phyloP scores from a whole-genome alignment of 176 grass and related monocot species.

The Juncus effusus region DNA sequence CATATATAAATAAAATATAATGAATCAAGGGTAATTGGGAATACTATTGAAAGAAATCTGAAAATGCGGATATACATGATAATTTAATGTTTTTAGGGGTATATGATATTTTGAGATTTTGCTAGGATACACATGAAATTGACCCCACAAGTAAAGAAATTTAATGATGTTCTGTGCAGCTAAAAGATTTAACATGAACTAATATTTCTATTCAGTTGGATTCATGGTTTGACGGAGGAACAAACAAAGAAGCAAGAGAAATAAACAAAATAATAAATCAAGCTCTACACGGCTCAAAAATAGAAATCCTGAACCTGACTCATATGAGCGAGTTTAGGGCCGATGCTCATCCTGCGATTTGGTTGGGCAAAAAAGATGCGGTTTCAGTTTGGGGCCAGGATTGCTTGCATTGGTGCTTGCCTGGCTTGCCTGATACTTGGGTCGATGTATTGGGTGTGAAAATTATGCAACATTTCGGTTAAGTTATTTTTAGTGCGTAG shows the following conservation, averaged over 20 bases:
- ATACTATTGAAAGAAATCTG: too few species aligned
- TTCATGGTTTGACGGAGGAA: constrained; percentile 74
- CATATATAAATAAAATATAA: too few species aligned
- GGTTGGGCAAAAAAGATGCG: constrained; percentile 85
- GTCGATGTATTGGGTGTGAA: constrained; percentile 60
- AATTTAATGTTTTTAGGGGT: too few species aligned
- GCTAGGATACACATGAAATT: too few species aligned
- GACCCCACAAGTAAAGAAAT: too few species aligned
- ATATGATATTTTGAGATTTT: too few species aligned
- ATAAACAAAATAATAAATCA: constrained; percentile 55
- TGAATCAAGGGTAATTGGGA: too few species aligned
- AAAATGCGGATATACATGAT: too few species aligned
- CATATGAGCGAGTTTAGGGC: constrained; percentile 87
- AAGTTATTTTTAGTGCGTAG: neutral
- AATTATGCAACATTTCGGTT: constrained; percentile 47
- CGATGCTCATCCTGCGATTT: constrained; percentile 81
- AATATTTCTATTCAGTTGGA: constrained; percentile 47
- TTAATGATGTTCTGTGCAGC: too few species aligned
- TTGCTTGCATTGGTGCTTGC: constrained; percentile 97
- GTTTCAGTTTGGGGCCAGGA: constrained; percentile 86
- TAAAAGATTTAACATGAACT: neutral
- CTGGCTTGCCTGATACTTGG: constrained; percentile 86
- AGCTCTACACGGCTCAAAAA: constrained; percentile 35
- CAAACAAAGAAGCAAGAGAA: constrained; percentile 66
- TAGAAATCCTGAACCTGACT: constrained; percentile 76